Conservation (phyloP, 371 early-diverging fungal genomes). For the Mortierella sp. region DNA sequence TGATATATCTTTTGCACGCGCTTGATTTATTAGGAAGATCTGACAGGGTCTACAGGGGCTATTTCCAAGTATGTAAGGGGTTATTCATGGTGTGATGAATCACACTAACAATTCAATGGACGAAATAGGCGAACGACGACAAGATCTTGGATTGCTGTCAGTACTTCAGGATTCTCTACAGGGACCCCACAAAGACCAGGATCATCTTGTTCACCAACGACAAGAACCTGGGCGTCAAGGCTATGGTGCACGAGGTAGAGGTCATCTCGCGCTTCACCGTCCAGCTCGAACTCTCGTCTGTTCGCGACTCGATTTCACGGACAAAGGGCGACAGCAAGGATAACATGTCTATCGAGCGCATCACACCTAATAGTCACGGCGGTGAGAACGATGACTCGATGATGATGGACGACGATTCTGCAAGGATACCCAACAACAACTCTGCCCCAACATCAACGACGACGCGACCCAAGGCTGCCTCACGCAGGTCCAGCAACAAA, state of each 20-base stretch:
- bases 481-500: background rate
- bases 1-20: background rate
- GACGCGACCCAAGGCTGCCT: background rate
- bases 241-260: slow-evolving; percentile 52
- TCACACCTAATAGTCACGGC: background rate
- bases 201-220: slow-evolving; percentile 57
- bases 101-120: background rate
- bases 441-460: background rate
- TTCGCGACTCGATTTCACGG: slow-evolving; percentile 22
- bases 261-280: slow-evolving; percentile 31
- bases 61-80: background rate
- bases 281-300: slow-evolving; percentile 23
- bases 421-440: background rate
- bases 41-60: background rate
- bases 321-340: background rate
- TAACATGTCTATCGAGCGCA: background rate
- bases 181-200: slow-evolving; percentile 13
- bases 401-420: slow-evolving; percentile 25
- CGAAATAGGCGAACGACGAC: slow-evolving; percentile 58
- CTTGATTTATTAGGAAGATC: background rate
- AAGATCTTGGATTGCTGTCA: slow-evolving; percentile 63
- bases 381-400: slow-evolving; percentile 17
- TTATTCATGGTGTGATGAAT: too few relatives aligned
- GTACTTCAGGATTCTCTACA: slow-evolving; percentile 44
- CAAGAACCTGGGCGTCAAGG: slow-evolving; percentile 58